phyloP scores from a whole-genome alignment of 2,329 filamentous ascomycete genomes.

The Monilinia aucupariae region DNA sequence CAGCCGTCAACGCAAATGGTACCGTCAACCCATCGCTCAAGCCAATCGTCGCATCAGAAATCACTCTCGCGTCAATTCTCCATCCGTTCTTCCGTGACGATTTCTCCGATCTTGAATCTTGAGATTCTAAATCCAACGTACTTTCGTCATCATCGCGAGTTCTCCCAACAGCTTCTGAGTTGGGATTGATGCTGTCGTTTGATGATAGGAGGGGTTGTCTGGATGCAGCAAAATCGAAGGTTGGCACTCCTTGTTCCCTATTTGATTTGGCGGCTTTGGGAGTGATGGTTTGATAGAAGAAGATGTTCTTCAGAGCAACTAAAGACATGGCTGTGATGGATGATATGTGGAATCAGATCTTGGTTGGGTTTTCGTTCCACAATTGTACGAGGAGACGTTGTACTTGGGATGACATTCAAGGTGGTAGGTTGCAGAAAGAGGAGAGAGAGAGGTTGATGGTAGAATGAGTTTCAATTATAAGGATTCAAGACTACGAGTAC shows the following conservation, averaged over 20 bases:
- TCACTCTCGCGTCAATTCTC: constrained; percentile 34
- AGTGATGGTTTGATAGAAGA: constrained; percentile 26
- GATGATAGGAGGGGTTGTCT: constrained; percentile 22
- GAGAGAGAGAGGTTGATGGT: no score
- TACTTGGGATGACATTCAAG: constrained; percentile 1
- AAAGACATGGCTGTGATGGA: constrained; percentile 31
- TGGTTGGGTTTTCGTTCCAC: neutral
- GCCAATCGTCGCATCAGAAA: constrained; percentile 54
- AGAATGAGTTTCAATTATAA: no score
- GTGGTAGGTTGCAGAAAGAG: neutral
- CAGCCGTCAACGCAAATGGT: constrained; percentile 58
- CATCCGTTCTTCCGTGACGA: constrained; percentile 28
- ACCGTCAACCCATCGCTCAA: constrained; percentile 59
- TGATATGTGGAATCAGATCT: neutral
- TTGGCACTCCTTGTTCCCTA: neutral
- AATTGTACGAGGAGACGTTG: constrained; percentile 4
- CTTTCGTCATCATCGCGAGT: constrained; percentile 1
- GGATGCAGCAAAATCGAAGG: constrained; percentile 20
- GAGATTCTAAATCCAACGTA: constrained; percentile 29
- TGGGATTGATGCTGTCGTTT: neutral
- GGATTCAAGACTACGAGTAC: neutral
- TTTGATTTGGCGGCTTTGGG: constrained; percentile 11
- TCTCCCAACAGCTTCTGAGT: neutral
- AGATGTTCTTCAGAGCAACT: constrained; percentile 34
- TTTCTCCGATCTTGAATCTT: constrained; percentile 22